Percentiles rank a stretch among this genome's conserved stretches.
Conservation (phyloP, 2,329 filamentous ascomycete species). For the Aspergillus cejpii region DNA sequence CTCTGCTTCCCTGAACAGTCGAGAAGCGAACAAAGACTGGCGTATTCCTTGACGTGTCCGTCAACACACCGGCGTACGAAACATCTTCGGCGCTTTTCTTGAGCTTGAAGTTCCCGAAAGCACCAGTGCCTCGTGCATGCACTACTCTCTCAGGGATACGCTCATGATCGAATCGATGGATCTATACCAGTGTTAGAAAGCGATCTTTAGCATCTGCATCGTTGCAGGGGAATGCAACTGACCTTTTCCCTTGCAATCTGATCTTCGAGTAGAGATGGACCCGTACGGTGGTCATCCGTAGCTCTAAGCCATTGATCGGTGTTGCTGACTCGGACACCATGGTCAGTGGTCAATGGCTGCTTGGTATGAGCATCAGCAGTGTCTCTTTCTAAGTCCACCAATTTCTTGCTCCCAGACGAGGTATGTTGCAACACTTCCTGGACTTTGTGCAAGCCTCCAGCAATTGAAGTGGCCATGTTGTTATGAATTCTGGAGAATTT, state of each 20-base stretch:
- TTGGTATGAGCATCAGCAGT: slow-evolving; percentile 53
- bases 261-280: slow-evolving; percentile 57
- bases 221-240: too few relatives aligned
- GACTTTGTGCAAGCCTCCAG: slow-evolving; percentile 27
- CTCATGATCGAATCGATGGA: slow-evolving; percentile 66
- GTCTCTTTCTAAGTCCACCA: slow-evolving; percentile 52
- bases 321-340: slow-evolving; percentile 61
- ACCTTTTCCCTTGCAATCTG: slow-evolving; percentile 67
- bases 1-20: slow-evolving; percentile 66
- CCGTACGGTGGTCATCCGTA: slow-evolving; percentile 45
- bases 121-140: slow-evolving; percentile 58
- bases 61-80: slow-evolving; percentile 58
- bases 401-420: slow-evolving; percentile 43
- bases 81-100: slow-evolving; percentile 58
- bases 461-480: slow-evolving; percentile 24
- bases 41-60: slow-evolving; percentile 61
- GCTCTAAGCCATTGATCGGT: slow-evolving; percentile 70
- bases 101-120: slow-evolving; percentile 61
- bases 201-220: too few relatives aligned
- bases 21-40: slow-evolving; percentile 67
- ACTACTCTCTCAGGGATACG: slow-evolving; percentile 63
- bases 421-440: slow-evolving; percentile 23
- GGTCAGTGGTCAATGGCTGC: slow-evolving; percentile 63
- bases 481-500: neutral
- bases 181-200: slow-evolving; percentile 22